These are phyloP conservation scores for Colletotrichum siamense DNA, from an alignment of 2,329 filamentous ascomycete species.

Conservation along the genomic window DNA sequence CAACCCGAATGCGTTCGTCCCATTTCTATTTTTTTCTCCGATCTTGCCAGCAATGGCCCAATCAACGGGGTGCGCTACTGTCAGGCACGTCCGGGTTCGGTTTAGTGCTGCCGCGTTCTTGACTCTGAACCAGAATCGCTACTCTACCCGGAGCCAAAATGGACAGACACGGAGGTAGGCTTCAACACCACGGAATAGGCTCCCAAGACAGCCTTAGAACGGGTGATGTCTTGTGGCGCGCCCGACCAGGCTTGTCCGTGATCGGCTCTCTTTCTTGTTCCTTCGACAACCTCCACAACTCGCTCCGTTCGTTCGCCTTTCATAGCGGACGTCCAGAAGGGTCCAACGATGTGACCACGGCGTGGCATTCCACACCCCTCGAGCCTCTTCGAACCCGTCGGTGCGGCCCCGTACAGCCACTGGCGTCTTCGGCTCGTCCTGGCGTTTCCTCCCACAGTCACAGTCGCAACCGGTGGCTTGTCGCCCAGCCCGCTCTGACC, in stretches of 20 bases:
- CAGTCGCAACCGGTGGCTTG: slow-evolving; percentile 6
- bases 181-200: not conserved
- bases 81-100: not conserved
- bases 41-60: not conserved
- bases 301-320: not conserved
- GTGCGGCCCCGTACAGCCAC: not conserved
- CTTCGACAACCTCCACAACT: not conserved
- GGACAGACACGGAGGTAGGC: not conserved
- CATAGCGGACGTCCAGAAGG: not conserved
- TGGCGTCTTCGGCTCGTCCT: not conserved
- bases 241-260: not conserved
- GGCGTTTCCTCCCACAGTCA: not conserved
- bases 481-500: slow-evolving; percentile 5
- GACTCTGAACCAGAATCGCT: not conserved
- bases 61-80: not conserved
- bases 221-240: slow-evolving; percentile 1
- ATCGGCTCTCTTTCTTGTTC: not conserved
- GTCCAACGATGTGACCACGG: not conserved
- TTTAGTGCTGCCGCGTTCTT: not conserved
- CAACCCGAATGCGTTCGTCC: not conserved
- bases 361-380: slow-evolving; percentile 1
- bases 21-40: not conserved
- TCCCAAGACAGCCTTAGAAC: not conserved
- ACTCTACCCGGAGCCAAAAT: not conserved
- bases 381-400: slow-evolving; percentile 8